phyloP scores from a whole-genome alignment of 75 land plant genomes.

The Pinus albicaulis region DNA sequence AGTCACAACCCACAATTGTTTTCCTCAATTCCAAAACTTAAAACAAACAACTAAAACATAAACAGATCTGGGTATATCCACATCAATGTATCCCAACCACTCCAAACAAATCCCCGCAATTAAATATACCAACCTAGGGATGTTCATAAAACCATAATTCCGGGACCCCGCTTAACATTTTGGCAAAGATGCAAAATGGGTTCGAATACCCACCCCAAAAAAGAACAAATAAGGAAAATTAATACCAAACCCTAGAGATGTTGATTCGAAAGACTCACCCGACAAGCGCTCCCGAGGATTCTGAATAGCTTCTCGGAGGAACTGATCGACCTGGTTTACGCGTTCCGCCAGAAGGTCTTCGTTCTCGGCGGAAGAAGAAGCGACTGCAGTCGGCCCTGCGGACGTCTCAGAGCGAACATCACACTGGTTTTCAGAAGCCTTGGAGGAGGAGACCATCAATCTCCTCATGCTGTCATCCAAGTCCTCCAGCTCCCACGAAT shows the following conservation, averaged over 20 bases:
- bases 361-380: neutral
- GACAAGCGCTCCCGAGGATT: constrained; percentile 90
- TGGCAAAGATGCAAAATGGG: neutral
- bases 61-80: too few species aligned
- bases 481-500: constrained; percentile 95
- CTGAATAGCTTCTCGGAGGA: constrained; percentile 86
- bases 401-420: too few species aligned
- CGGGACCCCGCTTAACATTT: neutral
- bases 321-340: constrained; percentile 70
- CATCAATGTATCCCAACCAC: too few species aligned
- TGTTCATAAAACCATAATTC: neutral
- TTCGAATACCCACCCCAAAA: neutral
- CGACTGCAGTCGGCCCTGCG: too few species aligned
- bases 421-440: too few species aligned
- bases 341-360: constrained; percentile 21
- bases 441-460: too few species aligned
- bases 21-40: too few species aligned
- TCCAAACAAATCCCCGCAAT: too few species aligned
- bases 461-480: constrained; percentile 65
- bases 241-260: neutral
- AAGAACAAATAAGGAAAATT: neutral
- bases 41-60: too few species aligned
- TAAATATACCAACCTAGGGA: neutral
- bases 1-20: too few species aligned
- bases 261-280: constrained; percentile 31